Conservation (phyloP, 164 flowering plant genomes). For the Chimonanthus salicifolius region DNA sequence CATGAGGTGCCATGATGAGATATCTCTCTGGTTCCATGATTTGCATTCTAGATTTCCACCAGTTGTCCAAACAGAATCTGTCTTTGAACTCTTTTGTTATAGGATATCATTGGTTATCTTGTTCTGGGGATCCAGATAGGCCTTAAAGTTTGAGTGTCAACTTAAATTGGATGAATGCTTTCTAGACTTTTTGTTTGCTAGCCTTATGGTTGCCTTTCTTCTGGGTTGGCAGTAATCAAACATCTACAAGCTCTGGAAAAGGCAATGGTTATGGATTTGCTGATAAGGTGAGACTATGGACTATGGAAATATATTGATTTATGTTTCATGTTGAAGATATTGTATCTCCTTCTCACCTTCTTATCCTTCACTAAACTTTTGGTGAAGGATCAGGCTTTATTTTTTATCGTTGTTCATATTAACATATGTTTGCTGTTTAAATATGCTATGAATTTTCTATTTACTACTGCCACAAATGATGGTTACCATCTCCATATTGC, state of each 20-base stretch:
- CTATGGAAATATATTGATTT: too few relatives aligned
- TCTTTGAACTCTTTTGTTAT: too few relatives aligned
- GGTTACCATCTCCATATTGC: too few relatives aligned
- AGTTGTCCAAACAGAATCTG: neutral
- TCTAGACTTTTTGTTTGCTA: neutral
- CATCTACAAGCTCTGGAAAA: constrained; percentile 53
- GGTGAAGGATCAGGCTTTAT: neutral
- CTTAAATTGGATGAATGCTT: neutral
- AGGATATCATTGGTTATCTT: too few relatives aligned
- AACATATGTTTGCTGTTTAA: neutral
- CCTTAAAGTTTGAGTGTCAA: too few relatives aligned
- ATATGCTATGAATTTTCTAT: neutral
- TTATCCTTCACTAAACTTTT: neutral
- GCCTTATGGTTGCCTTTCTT: neutral
- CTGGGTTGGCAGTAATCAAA: constrained; percentile 37
- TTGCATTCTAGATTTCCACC: neutral
- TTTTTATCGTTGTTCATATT: neutral
- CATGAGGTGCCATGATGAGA: neutral
- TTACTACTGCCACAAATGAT: too few relatives aligned
- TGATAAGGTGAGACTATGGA: constrained; percentile 61
- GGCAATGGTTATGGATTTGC: constrained; percentile 96
- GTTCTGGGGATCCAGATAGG: too few relatives aligned
- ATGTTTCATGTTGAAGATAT: too few relatives aligned
- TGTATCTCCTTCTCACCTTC: neutral
- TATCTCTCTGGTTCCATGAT: neutral